These are phyloP conservation scores for Copromyces sp. DNA, from an alignment of 495 filamentous ascomycete genomes.

Conservation along the genomic window DNA sequence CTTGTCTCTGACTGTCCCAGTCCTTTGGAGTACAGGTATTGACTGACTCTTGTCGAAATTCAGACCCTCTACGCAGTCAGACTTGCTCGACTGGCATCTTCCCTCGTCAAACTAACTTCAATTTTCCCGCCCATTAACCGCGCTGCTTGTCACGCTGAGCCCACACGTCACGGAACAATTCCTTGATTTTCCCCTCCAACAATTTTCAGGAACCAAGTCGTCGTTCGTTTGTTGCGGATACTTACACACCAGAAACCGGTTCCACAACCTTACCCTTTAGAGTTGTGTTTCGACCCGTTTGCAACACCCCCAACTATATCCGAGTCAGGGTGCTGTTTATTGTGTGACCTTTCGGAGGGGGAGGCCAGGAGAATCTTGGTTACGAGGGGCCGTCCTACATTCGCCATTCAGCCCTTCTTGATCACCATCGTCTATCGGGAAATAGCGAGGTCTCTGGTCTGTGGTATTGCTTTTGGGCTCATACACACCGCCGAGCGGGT, in stretches of 20 bases:
- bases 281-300: conserved; percentile 17
- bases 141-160: conserved; percentile 12
- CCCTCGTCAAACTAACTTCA: conserved; percentile 2
- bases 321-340: not conserved
- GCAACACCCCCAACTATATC: conserved; percentile 17
- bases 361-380: not conserved
- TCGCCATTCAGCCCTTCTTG: not conserved
- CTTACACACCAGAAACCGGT: conserved; percentile 18
- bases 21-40: conserved; percentile 6
- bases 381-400: not conserved
- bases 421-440: not conserved
- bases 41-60: conserved; percentile 13
- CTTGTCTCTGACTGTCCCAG: conserved; percentile 8
- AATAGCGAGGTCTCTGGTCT: not conserved
- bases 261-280: conserved; percentile 24
- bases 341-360: not conserved
- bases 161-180: conserved; percentile 12
- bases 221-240: conserved; percentile 26
- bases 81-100: conserved; percentile 12
- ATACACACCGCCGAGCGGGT: not conserved
- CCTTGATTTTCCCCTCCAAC: conserved; percentile 14
- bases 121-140: not conserved
- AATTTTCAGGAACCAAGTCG: conserved; percentile 16
- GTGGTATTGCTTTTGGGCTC: not conserved
- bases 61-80: not conserved